A percentile compares a stretch with the other conserved stretches of the same genome.
phyloP scores from a whole-genome alignment of 1,139 yeast species.

The Candida tetrigidarum region DNA sequence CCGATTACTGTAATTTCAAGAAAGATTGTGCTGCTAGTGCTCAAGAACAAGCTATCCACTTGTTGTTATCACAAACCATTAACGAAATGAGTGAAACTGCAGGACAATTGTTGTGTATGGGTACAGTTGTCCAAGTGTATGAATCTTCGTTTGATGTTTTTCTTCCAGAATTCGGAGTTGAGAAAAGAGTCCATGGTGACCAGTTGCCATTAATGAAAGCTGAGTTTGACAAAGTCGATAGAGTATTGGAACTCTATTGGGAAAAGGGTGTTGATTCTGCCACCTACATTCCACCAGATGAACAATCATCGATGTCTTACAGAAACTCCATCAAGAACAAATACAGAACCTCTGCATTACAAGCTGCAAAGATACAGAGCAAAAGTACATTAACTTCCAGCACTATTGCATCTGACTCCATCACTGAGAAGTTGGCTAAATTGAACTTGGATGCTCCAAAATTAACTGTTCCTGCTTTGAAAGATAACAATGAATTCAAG shows the following conservation, averaged over 20 bases:
- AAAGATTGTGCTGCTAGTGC: conserved; percentile 94
- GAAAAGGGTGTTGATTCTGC: conserved; percentile 91
- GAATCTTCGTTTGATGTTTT: conserved; percentile 96
- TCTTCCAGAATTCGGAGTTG: conserved; percentile 94
- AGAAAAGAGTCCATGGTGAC: conserved; percentile 97
- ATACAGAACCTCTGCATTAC: conserved; percentile 70
- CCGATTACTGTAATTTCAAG: conserved; percentile 94
- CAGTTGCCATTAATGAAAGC: conserved; percentile 93
- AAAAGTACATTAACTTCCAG: conserved; percentile 35
- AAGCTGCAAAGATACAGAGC: conserved; percentile 65
- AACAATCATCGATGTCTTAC: conserved; percentile 74
- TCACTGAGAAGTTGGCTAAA: conserved; percentile 50
- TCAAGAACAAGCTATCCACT: conserved; percentile 93
- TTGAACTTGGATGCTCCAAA: conserved; percentile 59
- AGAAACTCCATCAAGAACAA: conserved; percentile 79
- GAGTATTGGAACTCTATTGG: conserved; percentile 87
- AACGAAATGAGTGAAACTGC: conserved; percentile 76
- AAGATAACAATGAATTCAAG: conserved; percentile 9
- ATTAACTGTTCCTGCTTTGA: conserved; percentile 42
- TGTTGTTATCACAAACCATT: conserved; percentile 81
- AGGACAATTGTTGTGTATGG: conserved; percentile 84
- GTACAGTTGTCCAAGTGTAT: conserved; percentile 88
- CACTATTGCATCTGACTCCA: conserved; percentile 40
- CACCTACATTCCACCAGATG: conserved; percentile 88
- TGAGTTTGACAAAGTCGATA: conserved; percentile 75